phyloP scores from a whole-genome alignment of 306 rosid species.

The Lathyrus oleraceus region DNA sequence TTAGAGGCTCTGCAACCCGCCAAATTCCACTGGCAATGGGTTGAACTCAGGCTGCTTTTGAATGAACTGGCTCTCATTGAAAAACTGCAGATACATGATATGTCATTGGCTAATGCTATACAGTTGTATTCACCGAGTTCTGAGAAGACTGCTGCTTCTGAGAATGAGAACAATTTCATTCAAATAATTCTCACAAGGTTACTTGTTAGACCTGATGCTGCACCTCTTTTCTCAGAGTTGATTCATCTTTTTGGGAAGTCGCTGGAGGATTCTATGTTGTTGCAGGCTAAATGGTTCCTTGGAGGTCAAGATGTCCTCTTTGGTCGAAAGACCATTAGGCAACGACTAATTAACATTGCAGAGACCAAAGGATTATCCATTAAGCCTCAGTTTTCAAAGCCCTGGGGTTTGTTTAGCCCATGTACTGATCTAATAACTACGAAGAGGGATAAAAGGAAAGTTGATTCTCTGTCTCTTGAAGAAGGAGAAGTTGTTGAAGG shows the following conservation, averaged over 20 bases:
- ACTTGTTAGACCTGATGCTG: conserved; percentile 97
- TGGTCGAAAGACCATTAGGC: conserved; percentile 84
- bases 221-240: conserved; percentile 81
- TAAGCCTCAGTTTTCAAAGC: conserved; percentile 70
- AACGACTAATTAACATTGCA: conserved; percentile 71
- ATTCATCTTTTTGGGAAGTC: conserved; percentile 89
- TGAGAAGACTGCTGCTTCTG: conserved; percentile 80
- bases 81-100: conserved; percentile 59
- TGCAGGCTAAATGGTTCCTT: conserved; percentile 93
- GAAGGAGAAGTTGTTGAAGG: conserved; percentile 92
- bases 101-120: conserved; percentile 74
- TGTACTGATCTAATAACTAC: conserved; percentile 45
- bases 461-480: conserved; percentile 68
- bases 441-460: conserved; percentile 59
- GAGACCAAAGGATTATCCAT: conserved; percentile 62
- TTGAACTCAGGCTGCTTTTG: conserved; percentile 89
- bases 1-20: conserved; percentile 93
- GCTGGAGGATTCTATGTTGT: conserved; percentile 84
- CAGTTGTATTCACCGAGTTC: conserved; percentile 69
- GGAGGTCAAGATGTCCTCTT: conserved; percentile 76
- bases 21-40: conserved; percentile 99
- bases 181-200: conserved; percentile 79
- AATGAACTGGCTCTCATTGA: conserved; percentile 86
- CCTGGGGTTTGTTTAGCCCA: conserved; percentile 83
- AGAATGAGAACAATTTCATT: conserved; percentile 85